A percentile compares a stretch with the other conserved stretches of the same genome.
Evolutionary conservation across 2,329 filamentous ascomycete genomes (phyloP).

Genomic region (Phyllosticta capitalensis): DNA sequence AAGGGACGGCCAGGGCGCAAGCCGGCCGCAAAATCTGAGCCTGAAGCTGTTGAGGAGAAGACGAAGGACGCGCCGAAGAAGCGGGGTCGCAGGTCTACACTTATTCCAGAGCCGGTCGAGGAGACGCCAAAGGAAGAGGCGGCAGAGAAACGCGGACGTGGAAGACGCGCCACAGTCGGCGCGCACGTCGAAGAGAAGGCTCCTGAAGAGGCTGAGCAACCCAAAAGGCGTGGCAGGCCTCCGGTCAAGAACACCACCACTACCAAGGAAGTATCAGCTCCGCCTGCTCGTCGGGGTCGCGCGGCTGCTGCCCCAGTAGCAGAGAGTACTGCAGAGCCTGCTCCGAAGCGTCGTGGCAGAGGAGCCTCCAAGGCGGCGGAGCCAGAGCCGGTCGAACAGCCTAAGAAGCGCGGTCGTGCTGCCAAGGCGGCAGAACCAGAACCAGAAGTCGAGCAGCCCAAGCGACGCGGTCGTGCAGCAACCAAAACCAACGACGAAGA

Average conservation of each 20-base stretch:
- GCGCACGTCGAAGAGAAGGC: neutral
- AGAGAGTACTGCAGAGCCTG: neutral
- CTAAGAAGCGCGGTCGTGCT: slow-evolving; percentile 9
- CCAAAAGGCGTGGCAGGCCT: slow-evolving; percentile 24
- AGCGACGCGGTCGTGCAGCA: slow-evolving; percentile 9
- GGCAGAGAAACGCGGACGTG: slow-evolving; percentile 1
- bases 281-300: neutral
- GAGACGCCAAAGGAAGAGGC: neutral
- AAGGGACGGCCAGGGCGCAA: neutral
- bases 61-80: neutral
- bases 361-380: slow-evolving; percentile 7
- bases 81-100: neutral
- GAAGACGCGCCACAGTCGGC: neutral
- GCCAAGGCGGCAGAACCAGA: slow-evolving; percentile 1
- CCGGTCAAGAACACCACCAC: neutral
- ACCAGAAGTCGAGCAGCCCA: neutral
- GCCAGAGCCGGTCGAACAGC: slow-evolving; percentile 5
- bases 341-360: neutral
- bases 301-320: neutral
- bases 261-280: neutral
- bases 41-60: neutral
- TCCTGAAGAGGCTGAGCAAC: slow-evolving; percentile 10
- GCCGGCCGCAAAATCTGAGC: neutral
- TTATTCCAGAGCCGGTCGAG: neutral
- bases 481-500: neutral